Percentiles rank a stretch among this genome's conserved stretches.
Conservation (phyloP, 2,329 filamentous ascomycete genomes). For the Diaporthe citriasiana region DNA sequence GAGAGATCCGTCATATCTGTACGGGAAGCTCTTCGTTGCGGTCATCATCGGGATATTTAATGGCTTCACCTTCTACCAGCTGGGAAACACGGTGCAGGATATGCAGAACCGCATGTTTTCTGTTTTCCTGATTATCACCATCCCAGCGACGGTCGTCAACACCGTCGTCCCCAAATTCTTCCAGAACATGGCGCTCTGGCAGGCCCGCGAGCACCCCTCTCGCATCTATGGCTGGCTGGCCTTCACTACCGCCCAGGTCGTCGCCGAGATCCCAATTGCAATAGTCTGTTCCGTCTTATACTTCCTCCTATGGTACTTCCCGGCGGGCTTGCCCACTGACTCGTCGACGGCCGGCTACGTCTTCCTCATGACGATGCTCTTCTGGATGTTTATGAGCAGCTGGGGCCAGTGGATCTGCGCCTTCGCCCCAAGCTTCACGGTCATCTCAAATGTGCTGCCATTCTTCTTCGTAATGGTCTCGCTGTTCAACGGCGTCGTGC, state of each 20-base stretch:
- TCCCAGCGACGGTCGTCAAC: slow-evolving; percentile 81
- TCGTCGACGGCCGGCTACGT: slow-evolving; percentile 38
- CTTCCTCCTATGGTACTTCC: slow-evolving; percentile 79
- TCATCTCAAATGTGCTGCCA: slow-evolving; percentile 78
- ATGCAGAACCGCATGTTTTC: slow-evolving; percentile 82
- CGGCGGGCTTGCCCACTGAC: slow-evolving; percentile 77
- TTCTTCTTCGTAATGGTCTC: slow-evolving; percentile 84
- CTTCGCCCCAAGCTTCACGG: slow-evolving; percentile 84
- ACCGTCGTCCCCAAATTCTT: slow-evolving; percentile 83
- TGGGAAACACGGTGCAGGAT: slow-evolving; percentile 70
- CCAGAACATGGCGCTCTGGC: slow-evolving; percentile 75
- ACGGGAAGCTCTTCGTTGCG: slow-evolving; percentile 63
- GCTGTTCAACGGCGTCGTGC: slow-evolving; percentile 81
- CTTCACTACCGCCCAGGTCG: slow-evolving; percentile 74
- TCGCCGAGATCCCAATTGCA: slow-evolving; percentile 79
- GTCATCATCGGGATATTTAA: slow-evolving; percentile 67
- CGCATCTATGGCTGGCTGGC: slow-evolving; percentile 86
- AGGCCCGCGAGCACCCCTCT: slow-evolving; percentile 79
- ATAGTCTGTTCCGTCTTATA: slow-evolving; percentile 76
- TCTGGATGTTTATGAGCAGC: slow-evolving; percentile 80
- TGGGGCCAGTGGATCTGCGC: slow-evolving; percentile 91
- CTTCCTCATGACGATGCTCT: slow-evolving; percentile 76
- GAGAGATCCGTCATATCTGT: slow-evolving; percentile 74
- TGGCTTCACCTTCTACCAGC: slow-evolving; percentile 77
- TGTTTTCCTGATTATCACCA: slow-evolving; percentile 82